Conservation (phyloP, 2,329 filamentous ascomycete species). For the Xylaria sp. region DNA sequence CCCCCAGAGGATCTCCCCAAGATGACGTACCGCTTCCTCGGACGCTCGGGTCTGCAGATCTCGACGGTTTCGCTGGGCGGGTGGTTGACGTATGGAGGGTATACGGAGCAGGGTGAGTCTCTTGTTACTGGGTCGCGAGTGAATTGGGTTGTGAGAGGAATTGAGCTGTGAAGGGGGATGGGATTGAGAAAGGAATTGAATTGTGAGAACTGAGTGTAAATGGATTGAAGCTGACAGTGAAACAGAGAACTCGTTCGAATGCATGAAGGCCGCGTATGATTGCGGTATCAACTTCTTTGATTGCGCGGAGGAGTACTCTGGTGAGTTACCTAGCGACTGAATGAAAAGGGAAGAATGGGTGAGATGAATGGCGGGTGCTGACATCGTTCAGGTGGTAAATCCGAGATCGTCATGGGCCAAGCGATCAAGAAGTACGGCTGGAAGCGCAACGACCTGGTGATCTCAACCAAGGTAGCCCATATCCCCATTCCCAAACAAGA, state of each 20-base stretch:
- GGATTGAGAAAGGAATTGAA: neutral
- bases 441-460: conserved; percentile 56
- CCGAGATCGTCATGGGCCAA: conserved; percentile 57
- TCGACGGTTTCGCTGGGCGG: conserved; percentile 67
- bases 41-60: conserved; percentile 66
- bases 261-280: conserved; percentile 58
- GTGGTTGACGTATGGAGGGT: conserved; percentile 70
- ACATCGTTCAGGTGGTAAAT: conserved; percentile 45
- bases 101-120: conserved; percentile 62
- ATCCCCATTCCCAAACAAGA: neutral
- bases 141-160: neutral
- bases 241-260: conserved; percentile 53
- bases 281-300: conserved; percentile 60
- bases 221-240: neutral
- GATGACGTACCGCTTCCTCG: conserved; percentile 32
- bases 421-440: conserved; percentile 56
- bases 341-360: neutral
- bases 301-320: conserved; percentile 43
- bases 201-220: neutral
- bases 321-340: conserved; percentile 13
- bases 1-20: conserved; percentile 19
- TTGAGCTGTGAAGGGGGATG: neutral
- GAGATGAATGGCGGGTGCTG: neutral
- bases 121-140: too few species aligned
- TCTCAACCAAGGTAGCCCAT: conserved; percentile 50